Base-by-base conservation (phyloP, 1,284 basidiomycete species). In the Cystobasidium sp. region DNA sequence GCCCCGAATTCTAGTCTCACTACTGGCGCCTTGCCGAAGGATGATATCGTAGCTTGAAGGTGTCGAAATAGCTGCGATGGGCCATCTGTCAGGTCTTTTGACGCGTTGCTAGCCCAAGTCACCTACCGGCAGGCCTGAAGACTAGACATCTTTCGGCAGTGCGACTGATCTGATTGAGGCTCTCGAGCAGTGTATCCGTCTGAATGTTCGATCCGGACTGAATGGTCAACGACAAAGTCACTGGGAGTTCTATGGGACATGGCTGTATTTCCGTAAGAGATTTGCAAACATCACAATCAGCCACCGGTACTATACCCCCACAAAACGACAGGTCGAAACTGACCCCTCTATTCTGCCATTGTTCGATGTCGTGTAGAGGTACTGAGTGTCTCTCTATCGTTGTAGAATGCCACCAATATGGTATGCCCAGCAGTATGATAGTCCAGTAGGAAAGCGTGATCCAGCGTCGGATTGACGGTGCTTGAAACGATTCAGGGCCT, bases 341-440 rank as follows among this genome's bases (percentile, higher is more conserved):
- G 41, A 70, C 65, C 20, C 61, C 62, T 37, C 70, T 59, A 22
- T 58, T 43, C 8, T 85, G 82, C 78, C 88, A 86, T n/a, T 84
- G 84, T 53, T 83, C 82, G 41, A 94, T 88, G 49, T 87, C 86
- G 68, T 83, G 82, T n/a, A 85, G 84, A 1, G 93, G 92, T 18
- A 96, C 83, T 0, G 89, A 84, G 16, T 91, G 85, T 41, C 93
- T 87, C 80, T 93, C 87, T 51, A 96, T 94, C 76, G 90, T 91
- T 2, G 94, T 96, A 24, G 91, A 89, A 59, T 85, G 86, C 92
- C 91, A 96, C 94, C 94, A 97, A 58, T 91, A 85, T 4, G 94
- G 94, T 20, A 92, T 74, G 1, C 89, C 88, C 7, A 91, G 82
- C 24, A 94, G 76, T 24, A 94, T 85, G 44, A 92, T 84, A 47